Base-by-base conservation (phyloP, 352 stramenopile species). In the Thraustotheca clavata region DNA sequence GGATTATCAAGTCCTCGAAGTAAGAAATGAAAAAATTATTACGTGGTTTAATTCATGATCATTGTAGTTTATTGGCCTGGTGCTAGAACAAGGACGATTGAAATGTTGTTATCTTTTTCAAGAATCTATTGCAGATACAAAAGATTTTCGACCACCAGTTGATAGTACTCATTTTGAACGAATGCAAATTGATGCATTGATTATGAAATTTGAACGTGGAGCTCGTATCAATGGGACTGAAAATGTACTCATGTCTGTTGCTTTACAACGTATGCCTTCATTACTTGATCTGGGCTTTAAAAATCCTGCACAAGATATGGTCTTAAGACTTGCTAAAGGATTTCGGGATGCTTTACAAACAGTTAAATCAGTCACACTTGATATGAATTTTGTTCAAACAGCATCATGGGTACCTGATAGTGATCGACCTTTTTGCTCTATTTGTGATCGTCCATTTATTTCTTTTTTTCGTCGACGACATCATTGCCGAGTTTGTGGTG, bases 71-170 rank as follows among this genome's bases (percentile, higher is more conserved):
- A 87, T 94, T 57, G 85, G 85, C 9, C 89, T 92, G 49, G 85
- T 91, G 67, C 86, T 77, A 0, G 77, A 73, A 4, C 76, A 76
- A 3, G 77, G 81, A 6, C 80, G 91, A 34, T 89, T 94, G 67
- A 78, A 87, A 31, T 80, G 82, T 54, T 90, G 80, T 50, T 94
- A 92, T 61, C 62, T 92, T 18, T 94, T 92, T 55, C 85, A 94
- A 46, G 83, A 94, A 59, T 92, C 83, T 41, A 71, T 92, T 1
- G 80, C 83, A 4, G 83, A 94, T 55, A 80, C 91, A 39, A 80
- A 79, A 36, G 80, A 84, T n/a, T 86, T 91, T 79, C 57, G 35
- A 6, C 12, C 47, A 31, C 57, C 57, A 1, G 20, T 18, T 41
- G 35, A 65, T 20, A 54, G 35, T 4, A 79, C 83, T 7, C 83